Percentiles rank a stretch among this genome's conserved stretches.
These are phyloP conservation scores for Psidium friedrichsthalianum DNA, from an alignment of 345 rosid genomes.

Conservation along the genomic window DNA sequence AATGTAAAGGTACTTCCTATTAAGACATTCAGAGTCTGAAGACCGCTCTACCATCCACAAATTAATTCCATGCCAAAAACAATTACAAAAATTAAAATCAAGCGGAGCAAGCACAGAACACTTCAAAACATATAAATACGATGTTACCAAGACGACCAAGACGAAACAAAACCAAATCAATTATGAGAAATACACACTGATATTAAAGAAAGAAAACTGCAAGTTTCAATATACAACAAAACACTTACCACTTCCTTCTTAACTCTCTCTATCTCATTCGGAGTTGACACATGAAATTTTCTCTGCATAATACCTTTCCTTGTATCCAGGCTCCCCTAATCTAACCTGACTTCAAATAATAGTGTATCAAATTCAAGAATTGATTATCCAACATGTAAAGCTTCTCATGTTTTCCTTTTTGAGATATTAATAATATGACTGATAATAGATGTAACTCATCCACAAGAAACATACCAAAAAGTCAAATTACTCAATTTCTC, in stretches of 20 bases:
- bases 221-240: background rate
- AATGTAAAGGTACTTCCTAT: background rate
- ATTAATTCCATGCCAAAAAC: background rate
- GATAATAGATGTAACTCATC: background rate
- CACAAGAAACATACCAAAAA: background rate
- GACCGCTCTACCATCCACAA: background rate
- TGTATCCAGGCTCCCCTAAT: conserved; percentile 94
- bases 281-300: conserved; percentile 61
- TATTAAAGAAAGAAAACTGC: background rate
- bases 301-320: conserved; percentile 85
- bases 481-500: background rate
- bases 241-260: conserved; percentile 67
- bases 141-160: background rate
- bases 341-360: conserved; percentile 38
- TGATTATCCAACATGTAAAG: background rate
- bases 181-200: background rate
- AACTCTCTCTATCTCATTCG: conserved; percentile 47
- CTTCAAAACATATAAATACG: background rate
- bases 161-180: background rate
- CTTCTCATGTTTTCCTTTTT: background rate
- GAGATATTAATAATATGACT: background rate
- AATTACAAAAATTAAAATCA: background rate
- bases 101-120: background rate
- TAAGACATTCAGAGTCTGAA: background rate
- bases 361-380: background rate